Evolutionary conservation across 1,139 yeast genomes (phyloP), one percentile per base, ranked within the genome.

Genomic region (Candida gigantensis): DNA sequence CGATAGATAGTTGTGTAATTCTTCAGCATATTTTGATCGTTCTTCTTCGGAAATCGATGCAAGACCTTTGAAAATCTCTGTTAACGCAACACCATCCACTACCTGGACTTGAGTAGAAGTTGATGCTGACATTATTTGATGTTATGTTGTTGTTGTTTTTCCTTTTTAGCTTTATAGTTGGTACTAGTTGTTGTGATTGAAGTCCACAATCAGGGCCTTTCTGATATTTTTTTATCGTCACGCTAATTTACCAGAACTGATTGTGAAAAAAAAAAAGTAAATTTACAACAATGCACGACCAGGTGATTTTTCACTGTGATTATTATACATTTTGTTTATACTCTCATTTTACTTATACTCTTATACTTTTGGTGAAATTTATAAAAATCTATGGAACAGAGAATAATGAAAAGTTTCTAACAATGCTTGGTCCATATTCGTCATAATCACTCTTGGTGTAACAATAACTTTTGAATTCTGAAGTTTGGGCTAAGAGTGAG

Each of bases 371-470:
- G n/a, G 6, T 17, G 11, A 6, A 25, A 4, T 8, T 17, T 34
- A 6, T 23, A 34, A 19, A 17, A 20, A 29, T 30, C 61, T 69
- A 87, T 68, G 95, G 94, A 53, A 88, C 95, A 53, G 87, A 83
- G 72, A 92, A 90, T 50, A 92, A 74, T 36, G 97, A 88, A 58
- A 90, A 92, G 74, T 90, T 90, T 70, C 99, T 84, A 33, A 92
- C 98, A 57, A 94, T 92, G 55, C 86, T 85, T 43, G 98, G 98
- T 19, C 99, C 99, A 58, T 84, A 84, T 67, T 94, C 99, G 55
- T 92, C 98, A 63, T 94, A 94, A 59, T 92, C 98, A 58, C 84
- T 84, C 71, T 92, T 94, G 33, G 98, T 90, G 71, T 90, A 94
- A 61, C 98, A 92, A 66, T 89, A 89, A 60, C 95, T 82, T 67